A percentile compares a stretch with the other conserved stretches of the same genome.
Evolutionary conservation across 345 rosid genomes (phyloP).

Genomic region (Eucalyptus cloeziana): DNA sequence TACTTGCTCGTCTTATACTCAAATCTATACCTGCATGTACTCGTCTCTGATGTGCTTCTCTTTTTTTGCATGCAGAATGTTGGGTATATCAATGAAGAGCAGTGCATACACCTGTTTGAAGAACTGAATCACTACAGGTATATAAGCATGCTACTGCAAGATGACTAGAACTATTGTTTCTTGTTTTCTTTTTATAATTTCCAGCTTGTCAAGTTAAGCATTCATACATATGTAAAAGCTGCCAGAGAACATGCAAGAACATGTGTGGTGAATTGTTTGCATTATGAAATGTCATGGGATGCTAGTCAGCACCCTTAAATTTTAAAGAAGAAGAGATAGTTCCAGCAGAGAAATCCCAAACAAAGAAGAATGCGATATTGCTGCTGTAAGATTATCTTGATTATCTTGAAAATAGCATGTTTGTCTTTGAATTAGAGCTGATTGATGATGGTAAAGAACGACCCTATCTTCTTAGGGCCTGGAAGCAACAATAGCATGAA

Average conservation of each 20-base stretch:
- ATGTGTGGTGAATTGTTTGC: not conserved
- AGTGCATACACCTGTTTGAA: slow-evolving; percentile 69
- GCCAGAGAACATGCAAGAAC: not conserved
- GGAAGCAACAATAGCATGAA: not conserved
- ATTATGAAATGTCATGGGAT: not conserved
- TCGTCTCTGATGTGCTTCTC: not conserved
- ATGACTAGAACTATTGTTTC: not conserved
- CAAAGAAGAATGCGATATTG: not conserved
- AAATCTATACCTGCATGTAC: not conserved
- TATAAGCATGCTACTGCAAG: not conserved
- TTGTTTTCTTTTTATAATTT: not conserved
- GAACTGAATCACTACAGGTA: slow-evolving; percentile 88
- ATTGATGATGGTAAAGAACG: not conserved
- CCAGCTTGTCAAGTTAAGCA: not conserved
- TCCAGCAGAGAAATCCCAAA: not conserved
- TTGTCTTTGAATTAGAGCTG: not conserved
- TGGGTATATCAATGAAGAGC: slow-evolving; percentile 58
- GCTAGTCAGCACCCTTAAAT: not conserved
- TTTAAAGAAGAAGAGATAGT: not conserved
- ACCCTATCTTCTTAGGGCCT: not conserved
- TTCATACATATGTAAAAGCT: not conserved
- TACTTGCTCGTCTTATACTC: not conserved
- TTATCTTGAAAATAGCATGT: not conserved
- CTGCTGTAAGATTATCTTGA: not conserved
- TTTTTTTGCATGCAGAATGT: slow-evolving; percentile 27